Base-by-base conservation (phyloP, 1,139 yeast genomes). In the Arxiozyma slooffiae region DNA sequence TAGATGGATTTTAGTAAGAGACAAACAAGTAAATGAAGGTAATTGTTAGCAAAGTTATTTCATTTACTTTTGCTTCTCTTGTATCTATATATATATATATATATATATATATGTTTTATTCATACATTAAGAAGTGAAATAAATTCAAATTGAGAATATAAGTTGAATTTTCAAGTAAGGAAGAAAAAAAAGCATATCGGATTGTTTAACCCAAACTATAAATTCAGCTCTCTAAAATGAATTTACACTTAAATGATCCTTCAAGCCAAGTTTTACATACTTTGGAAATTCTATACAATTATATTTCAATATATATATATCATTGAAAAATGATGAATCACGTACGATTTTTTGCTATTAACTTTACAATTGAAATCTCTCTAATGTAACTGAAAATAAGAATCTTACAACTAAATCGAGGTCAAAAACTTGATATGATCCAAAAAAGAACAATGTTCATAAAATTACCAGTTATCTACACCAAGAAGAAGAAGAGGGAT, bases 201-300 rank as follows among this genome's bases (percentile, higher is more conserved):
- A 6, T 7, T 14, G 14, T 30, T 30, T n/a, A 30, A 30, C 14
- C 6, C 16, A 7, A 30, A 14, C 36, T 30, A 30, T 30, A 11
- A n/a, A 14, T 30, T 11, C 14, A 30, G 11, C n/a, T 11, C 11
- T 4, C 16, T 30, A 30, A n/a, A n/a, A 30, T 30, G 14, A 9
- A 16, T 30, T 42, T 38, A 4, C 45, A 9, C 45, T 26, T 7
- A 21, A 22, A 11, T 20, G 38, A 24, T 17, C 45, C 30, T 42
- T 38, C 2, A 42, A 42, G 23, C 30, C 38, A 42, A 42, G 38
- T 30, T 42, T n/a, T 45, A 30, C 55, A 55, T 39, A 61, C 63
- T 14, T 49, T 61, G 16, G 63, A 60, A 45, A 51, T 58, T 41
- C 44, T 61, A 42, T 62, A 60, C 41, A 59, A 56, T 43, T 60